phyloP scores from a whole-genome alignment of 2,329 filamentous ascomycete genomes.

The Davidsoniella neocaledoniae region DNA sequence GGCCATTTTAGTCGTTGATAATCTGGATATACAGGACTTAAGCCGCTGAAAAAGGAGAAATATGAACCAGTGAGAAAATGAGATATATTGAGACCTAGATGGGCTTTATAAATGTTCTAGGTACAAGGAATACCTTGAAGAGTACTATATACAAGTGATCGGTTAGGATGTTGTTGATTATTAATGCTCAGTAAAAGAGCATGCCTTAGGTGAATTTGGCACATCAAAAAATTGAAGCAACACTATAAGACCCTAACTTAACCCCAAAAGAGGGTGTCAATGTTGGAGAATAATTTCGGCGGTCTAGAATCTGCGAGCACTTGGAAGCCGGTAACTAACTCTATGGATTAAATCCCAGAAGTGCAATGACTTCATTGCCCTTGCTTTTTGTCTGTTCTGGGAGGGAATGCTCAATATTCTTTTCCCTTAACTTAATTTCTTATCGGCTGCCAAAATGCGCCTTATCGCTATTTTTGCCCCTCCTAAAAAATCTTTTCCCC shows the following conservation, averaged over 20 bases:
- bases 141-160: background rate
- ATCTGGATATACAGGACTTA: background rate
- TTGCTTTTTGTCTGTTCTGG: background rate
- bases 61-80: background rate
- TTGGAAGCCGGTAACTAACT: no score
- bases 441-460: background rate
- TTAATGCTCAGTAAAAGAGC: slow-evolving; percentile 1
- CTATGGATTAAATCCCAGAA: no score
- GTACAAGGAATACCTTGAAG: background rate
- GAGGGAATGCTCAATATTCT: background rate
- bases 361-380: background rate
- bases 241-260: no score
- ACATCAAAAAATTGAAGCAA: background rate
- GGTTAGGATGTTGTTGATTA: background rate
- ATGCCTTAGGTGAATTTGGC: background rate
- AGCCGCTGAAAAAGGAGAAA: background rate
- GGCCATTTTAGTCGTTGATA: slow-evolving; percentile 42
- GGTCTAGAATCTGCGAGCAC: no score
- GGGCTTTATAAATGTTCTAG: background rate
- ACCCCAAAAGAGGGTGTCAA: background rate
- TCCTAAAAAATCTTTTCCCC: slow-evolving; percentile 13
- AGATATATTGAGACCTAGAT: background rate
- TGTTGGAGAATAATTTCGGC: background rate
- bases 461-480: slow-evolving; percentile 11
- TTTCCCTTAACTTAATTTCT: background rate